A percentile compares a stretch with the other conserved stretches of the same genome.
Conservation (phyloP, 495 filamentous ascomycete species). For the Penicillium canescens region DNA sequence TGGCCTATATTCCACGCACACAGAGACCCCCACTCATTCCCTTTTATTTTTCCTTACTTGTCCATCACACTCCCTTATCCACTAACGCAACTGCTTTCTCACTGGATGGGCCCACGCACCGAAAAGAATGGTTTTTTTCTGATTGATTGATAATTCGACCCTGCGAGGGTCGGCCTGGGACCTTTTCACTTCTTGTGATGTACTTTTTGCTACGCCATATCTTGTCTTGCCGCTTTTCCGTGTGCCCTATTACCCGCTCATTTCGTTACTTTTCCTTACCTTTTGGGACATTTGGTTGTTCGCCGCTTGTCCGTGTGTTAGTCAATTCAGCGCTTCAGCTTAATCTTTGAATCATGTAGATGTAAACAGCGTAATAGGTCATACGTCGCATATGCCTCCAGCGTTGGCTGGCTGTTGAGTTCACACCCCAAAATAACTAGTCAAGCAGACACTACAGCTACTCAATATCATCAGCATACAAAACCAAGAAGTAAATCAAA, state of each 20-base stretch:
- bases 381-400: too few relatives aligned
- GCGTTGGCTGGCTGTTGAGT: too few relatives aligned
- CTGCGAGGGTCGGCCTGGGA: constrained; percentile 28
- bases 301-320: constrained; percentile 28
- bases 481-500: too few relatives aligned
- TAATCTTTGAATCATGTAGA: neutral
- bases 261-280: constrained; percentile 24
- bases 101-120: constrained; percentile 34
- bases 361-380: too few relatives aligned
- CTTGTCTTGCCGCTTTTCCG: constrained; percentile 44
- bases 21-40: constrained; percentile 27
- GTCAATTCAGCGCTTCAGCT: constrained; percentile 37
- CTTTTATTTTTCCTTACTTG: constrained; percentile 37
- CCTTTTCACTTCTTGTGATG: constrained; percentile 53
- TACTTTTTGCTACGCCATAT: constrained; percentile 56
- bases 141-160: constrained; percentile 29
- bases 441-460: too few relatives aligned
- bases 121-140: constrained; percentile 31
- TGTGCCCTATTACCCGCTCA: constrained; percentile 38
- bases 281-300: constrained; percentile 18
- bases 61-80: constrained; percentile 39
- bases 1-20: constrained; percentile 34
- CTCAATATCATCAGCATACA: too few relatives aligned
- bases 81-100: constrained; percentile 27
- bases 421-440: too few relatives aligned